A percentile compares a stretch with the other conserved stretches of the same genome.
phyloP scores from a whole-genome alignment of 140 eudicot genomes.

The Artemisia princeps region DNA sequence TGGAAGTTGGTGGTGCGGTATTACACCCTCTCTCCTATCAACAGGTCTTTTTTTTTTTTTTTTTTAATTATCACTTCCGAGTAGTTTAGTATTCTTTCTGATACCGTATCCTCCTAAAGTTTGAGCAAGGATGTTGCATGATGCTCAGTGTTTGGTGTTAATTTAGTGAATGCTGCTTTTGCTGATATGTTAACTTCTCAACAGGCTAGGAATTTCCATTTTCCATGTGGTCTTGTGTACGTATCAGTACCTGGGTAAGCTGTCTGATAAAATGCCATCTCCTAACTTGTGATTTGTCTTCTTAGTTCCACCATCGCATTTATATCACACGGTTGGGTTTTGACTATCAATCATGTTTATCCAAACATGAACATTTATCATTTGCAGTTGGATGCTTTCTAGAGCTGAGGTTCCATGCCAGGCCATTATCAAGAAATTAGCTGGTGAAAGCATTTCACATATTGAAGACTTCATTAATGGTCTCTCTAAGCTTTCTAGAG shows the following conservation, averaged over 20 bases:
- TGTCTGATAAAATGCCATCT: background rate
- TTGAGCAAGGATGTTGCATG: conserved; percentile 1
- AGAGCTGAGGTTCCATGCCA: conserved; percentile 94
- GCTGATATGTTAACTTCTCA: too few species aligned
- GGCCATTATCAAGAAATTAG: conserved; percentile 82
- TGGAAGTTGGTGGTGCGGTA: conserved; percentile 91
- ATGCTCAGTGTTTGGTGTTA: conserved; percentile 6
- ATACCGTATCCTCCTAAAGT: too few species aligned
- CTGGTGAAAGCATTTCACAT: conserved; percentile 56
- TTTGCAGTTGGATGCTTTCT: conserved; percentile 65
- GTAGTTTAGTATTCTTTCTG: too few species aligned
- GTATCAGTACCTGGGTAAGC: conserved; percentile 87
- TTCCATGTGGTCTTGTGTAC: conserved; percentile 85
- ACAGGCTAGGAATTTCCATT: conserved; percentile 80
- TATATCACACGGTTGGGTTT: background rate
- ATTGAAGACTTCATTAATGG: conserved; percentile 62
- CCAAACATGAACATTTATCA: background rate
- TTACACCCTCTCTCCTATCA: conserved; percentile 86
- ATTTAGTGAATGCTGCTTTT: too few species aligned
- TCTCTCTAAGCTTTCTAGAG: conserved; percentile 63
- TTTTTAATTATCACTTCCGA: too few species aligned
- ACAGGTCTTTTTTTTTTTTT: conserved; percentile 38
- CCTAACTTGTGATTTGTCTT: too few species aligned
- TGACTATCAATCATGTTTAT: background rate
- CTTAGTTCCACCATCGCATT: too few species aligned